Percentiles rank a stretch among this genome's conserved stretches.
phyloP scores from a whole-genome alignment of 768 basidiomycete species.

The Suillus plorans region DNA sequence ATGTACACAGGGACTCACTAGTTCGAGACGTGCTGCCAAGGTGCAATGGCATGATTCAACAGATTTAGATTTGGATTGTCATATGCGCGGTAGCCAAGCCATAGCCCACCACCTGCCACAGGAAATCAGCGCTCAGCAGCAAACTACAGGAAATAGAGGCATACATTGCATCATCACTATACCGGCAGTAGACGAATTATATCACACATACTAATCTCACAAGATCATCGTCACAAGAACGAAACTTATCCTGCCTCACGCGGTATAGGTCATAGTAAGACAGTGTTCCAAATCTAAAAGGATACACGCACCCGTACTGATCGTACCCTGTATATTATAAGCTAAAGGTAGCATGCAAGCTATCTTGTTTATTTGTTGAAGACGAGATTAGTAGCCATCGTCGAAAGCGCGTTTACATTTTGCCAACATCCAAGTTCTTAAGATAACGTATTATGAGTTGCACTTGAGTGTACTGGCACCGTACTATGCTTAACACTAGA shows the following conservation, averaged over 20 bases:
- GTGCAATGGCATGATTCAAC: slow-evolving; percentile 36
- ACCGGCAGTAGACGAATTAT: not conserved
- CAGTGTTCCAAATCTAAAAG: too few species aligned
- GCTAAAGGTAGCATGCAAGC: slow-evolving; percentile 7
- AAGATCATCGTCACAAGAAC: not conserved
- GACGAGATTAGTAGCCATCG: slow-evolving; percentile 38
- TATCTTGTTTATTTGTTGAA: not conserved
- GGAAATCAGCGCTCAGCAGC: not conserved
- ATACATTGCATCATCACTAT: slow-evolving; percentile 13
- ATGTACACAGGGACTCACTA: slow-evolving; percentile 35
- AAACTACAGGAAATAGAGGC: not conserved
- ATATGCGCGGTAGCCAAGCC: slow-evolving; percentile 50
- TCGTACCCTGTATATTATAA: slow-evolving; percentile 7
- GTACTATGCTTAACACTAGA: not conserved
- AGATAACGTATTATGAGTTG: not conserved
- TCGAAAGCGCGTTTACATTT: slow-evolving; percentile 49
- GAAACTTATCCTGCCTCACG: not conserved
- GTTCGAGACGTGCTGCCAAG: slow-evolving; percentile 48
- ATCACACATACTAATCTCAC: not conserved
- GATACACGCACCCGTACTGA: slow-evolving; percentile 8
- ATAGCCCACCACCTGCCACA: slow-evolving; percentile 48
- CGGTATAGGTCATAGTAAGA: not conserved
- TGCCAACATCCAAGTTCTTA: slow-evolving; percentile 55
- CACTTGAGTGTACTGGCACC: not conserved
- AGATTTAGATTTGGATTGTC: slow-evolving; percentile 41